Base-by-base conservation (phyloP, 75 land plant species). In the Picea sitchensis region DNA sequence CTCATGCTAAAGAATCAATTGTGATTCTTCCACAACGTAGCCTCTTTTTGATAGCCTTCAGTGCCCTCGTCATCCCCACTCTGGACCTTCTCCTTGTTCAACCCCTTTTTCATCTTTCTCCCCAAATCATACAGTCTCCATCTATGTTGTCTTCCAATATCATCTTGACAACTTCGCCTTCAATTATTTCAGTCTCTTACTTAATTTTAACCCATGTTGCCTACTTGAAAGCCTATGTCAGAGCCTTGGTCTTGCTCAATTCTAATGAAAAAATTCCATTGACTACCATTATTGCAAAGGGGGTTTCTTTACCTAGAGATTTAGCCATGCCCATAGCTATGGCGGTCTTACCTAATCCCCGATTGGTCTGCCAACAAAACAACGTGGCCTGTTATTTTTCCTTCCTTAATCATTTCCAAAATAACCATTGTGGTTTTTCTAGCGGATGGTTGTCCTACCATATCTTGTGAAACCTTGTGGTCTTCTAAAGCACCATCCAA, bases 81-180 rank as follows among this genome's bases (percentile, higher is more conserved):
- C 26, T 26, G 26, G 26, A 26, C 26, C 26, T 26, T 26, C 26
- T 26, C 26, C 26, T 26, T 26, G 26, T 26, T 26, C 26, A 26
- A 26, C 26, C 26, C 26, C 26, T 26, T 0, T 0, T 0, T 26
- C 26, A 26, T 26, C 26, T 26, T 26, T 0, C 26, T 26, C 26
- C 26, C 26, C 26, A 26, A 26, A 26, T 26, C 99, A 73, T 94
- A 96, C 17, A 94, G 96, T 94, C 85, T 96, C 99, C 99, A 96
- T 96, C 80, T 96, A 95, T 21, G 99, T 96, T 21, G 99, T 96
- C 87, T 96, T 96, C 78, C 0, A 96, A 80, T 0, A 91, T 94
- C 60, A 96, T 73, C 88, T 96, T 97, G 6, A 96, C 97, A 9
- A 96, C 99, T 80, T 96, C 99, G 0, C 97, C 99, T 76, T 96